Evolutionary conservation across 306 rosid genomes (phyloP).

Genomic region (Prosopis cineraria): DNA sequence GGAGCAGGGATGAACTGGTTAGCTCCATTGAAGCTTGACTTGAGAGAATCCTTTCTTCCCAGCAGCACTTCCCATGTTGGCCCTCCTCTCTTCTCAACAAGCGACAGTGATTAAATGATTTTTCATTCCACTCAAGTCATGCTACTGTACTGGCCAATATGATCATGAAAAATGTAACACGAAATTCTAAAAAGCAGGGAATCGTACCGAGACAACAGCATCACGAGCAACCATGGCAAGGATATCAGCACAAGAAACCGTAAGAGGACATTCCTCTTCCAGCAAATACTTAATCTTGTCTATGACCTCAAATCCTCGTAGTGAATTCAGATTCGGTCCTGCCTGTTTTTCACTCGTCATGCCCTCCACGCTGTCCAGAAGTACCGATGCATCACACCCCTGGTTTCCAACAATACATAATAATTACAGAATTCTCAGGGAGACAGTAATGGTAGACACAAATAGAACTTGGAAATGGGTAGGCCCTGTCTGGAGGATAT

Average conservation of each 20-base stretch:
- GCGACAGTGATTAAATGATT: background rate
- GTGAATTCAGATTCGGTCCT: conserved; percentile 65
- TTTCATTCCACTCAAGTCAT: background rate
- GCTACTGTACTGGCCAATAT: background rate
- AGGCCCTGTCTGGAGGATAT: background rate
- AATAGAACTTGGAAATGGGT: background rate
- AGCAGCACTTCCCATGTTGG: conserved; percentile 70
- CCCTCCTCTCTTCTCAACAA: conserved; percentile 72
- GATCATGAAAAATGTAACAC: background rate
- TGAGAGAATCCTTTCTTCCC: conserved; percentile 82
- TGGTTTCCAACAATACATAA: conserved; percentile 19
- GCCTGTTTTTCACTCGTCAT: conserved; percentile 84
- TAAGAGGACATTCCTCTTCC: conserved; percentile 75
- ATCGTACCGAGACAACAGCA: conserved; percentile 60
- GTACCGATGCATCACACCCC: conserved; percentile 96
- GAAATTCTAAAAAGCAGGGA: background rate
- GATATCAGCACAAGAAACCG: conserved; percentile 89
- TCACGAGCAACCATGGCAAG: conserved; percentile 90
- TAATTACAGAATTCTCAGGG: background rate
- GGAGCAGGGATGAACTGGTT: conserved; percentile 77
- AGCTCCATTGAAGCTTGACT: conserved; percentile 81
- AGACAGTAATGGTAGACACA: background rate
- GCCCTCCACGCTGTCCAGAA: conserved; percentile 64
- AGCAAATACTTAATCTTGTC: conserved; percentile 67
- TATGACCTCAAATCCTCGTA: conserved; percentile 74